A percentile compares a stretch with the other conserved stretches of the same genome.
Conservation (phyloP, 2,329 filamentous ascomycete species). For the Tolypocladium tropicale region DNA sequence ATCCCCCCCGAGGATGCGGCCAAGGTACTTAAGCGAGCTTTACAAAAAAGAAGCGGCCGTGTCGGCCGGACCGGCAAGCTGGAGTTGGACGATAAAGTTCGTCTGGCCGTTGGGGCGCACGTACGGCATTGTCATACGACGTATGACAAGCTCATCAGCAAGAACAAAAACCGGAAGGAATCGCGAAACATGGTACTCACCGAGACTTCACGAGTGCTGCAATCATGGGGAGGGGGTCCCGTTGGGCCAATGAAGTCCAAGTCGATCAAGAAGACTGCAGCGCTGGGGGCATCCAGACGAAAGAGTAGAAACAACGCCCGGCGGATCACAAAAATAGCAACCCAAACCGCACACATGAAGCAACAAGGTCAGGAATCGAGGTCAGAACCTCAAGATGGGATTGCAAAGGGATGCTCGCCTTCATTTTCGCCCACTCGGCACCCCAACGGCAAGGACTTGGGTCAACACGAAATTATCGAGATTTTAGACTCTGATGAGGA, state of each 20-base stretch:
- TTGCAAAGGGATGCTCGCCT: neutral
- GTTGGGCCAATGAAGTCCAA: neutral
- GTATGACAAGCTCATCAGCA: slow-evolving; percentile 29
- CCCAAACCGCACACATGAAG: neutral
- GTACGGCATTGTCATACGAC: slow-evolving; percentile 35
- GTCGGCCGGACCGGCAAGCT: slow-evolving; percentile 35
- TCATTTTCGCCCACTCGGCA: neutral
- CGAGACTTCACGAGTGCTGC: slow-evolving; percentile 3
- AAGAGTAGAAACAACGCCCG: neutral
- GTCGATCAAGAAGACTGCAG: neutral
- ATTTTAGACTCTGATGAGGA: neutral
- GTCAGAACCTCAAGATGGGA: neutral
- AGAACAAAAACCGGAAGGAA: neutral
- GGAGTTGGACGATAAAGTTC: slow-evolving; percentile 25
- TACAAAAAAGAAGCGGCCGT: slow-evolving; percentile 33
- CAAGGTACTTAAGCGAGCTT: slow-evolving; percentile 27
- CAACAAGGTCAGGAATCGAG: neutral
- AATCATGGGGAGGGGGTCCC: slow-evolving; percentile 1
- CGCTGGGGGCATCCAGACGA: neutral
- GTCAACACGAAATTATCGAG: neutral
- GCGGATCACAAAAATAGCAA: neutral
- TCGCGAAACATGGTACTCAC: slow-evolving; percentile 5
- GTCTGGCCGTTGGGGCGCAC: slow-evolving; percentile 37
- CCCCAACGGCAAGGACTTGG: neutral
- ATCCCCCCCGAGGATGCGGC: slow-evolving; percentile 25